These are phyloP conservation scores for Arthrobotrys sphaeroides DNA, from an alignment of 2,329 filamentous ascomycete genomes.

Conservation along the genomic window DNA sequence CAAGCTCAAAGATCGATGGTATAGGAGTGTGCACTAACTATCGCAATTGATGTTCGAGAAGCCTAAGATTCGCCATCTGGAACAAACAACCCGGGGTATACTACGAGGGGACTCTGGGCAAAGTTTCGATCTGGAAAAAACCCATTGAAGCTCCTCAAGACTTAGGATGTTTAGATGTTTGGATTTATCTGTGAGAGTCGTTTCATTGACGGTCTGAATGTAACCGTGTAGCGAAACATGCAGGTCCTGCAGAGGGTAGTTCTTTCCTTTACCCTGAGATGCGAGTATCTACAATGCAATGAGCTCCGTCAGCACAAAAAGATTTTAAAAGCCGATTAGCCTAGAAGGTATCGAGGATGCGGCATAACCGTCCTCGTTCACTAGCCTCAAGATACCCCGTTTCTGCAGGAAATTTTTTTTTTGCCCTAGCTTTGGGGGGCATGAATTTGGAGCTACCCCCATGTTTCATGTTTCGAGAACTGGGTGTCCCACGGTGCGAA, in stretches of 20 bases:
- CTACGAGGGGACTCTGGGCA: not conserved
- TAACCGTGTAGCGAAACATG: not conserved
- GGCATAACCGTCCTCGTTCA: not conserved
- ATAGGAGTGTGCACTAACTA: not conserved
- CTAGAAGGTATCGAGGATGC: not conserved
- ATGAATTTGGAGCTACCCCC: not conserved
- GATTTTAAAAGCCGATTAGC: not conserved
- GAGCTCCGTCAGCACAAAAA: not conserved
- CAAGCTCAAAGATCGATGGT: not conserved
- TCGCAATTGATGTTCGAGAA: not conserved
- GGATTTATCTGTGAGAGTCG: not conserved
- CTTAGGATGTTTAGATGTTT: not conserved
- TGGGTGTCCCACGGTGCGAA: not conserved
- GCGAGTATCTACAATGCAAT: not conserved
- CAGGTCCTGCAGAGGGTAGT: not conserved
- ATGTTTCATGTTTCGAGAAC: conserved; percentile 5
- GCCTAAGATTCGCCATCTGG: not conserved
- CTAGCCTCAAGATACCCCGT: not conserved
- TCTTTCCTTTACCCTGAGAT: not conserved
- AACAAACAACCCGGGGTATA: not conserved
- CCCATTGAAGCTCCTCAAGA: not conserved
- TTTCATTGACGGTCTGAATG: not conserved
- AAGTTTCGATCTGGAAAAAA: not conserved
- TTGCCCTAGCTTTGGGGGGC: too few species aligned
- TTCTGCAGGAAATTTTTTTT: not conserved